Conservation (phyloP, 805 yeast species). For the Pichia thaimueangensis region DNA sequence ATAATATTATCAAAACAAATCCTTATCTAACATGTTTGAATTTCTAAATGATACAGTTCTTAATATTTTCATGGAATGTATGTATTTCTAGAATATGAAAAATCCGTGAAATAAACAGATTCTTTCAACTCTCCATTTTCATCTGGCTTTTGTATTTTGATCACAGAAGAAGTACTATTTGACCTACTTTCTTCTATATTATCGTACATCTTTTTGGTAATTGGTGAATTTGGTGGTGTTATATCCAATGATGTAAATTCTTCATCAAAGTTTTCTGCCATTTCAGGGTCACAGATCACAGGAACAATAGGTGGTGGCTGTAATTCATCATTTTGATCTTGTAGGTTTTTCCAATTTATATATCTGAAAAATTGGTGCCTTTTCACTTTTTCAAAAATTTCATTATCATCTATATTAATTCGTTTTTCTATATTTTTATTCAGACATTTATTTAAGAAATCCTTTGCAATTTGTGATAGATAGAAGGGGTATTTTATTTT, state of each 20-base stretch:
- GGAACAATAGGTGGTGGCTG: slow-evolving; percentile 86
- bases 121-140: slow-evolving; percentile 22
- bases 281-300: slow-evolving; percentile 66
- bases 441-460: slow-evolving; percentile 56
- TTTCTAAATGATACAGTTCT: background rate
- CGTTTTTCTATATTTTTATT: slow-evolving; percentile 68
- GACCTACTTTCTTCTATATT: slow-evolving; percentile 27
- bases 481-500: slow-evolving; percentile 68
- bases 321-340: slow-evolving; percentile 38
- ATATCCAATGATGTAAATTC: slow-evolving; percentile 71
- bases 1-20: too few relatives aligned
- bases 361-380: slow-evolving; percentile 72
- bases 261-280: slow-evolving; percentile 79
- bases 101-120: slow-evolving; percentile 30
- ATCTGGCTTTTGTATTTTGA: slow-evolving; percentile 27
- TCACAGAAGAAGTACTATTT: slow-evolving; percentile 28
- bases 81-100: slow-evolving; percentile 26
- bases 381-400: slow-evolving; percentile 41
- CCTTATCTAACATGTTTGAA: too few relatives aligned
- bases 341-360: slow-evolving; percentile 60
- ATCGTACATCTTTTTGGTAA: slow-evolving; percentile 23
- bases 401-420: slow-evolving; percentile 46
- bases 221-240: slow-evolving; percentile 33
- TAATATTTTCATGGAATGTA: too few relatives aligned
- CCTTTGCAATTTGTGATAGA: slow-evolving; percentile 74